These are phyloP conservation scores for Rhipidocladum racemiflorum DNA, from an alignment of 176 grass and related monocot genomes.

Conservation along the genomic window DNA sequence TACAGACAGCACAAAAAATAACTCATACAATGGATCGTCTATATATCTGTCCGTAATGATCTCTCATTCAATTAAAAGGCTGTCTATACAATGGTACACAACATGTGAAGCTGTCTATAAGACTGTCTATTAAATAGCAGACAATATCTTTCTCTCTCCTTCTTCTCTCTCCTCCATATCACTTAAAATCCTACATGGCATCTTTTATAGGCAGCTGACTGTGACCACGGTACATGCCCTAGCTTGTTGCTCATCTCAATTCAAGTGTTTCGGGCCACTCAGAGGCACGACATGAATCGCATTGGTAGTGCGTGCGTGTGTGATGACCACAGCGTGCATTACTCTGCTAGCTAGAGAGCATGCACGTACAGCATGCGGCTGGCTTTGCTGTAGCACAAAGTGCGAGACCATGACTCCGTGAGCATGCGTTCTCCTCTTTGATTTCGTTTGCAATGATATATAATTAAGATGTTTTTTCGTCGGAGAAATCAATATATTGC, in stretches of 20 bases:
- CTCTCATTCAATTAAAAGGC: no score
- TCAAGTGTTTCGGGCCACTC: not conserved
- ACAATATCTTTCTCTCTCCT: no score
- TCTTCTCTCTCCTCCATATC: no score
- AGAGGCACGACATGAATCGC: not conserved
- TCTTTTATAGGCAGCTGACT: no score
- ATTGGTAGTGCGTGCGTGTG: not conserved
- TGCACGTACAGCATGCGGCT: not conserved
- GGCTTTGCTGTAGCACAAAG: not conserved
- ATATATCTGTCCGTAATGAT: no score
- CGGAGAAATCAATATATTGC: not conserved
- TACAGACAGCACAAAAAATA: no score
- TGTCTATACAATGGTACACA: no score
- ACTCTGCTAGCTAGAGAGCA: not conserved
- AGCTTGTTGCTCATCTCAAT: not conserved
- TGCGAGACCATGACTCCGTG: not conserved
- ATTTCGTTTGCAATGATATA: not conserved
- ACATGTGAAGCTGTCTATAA: no score
- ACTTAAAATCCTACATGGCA: no score
- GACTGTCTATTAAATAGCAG: no score
- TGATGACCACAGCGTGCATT: not conserved
- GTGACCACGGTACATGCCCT: no score
- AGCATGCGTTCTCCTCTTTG: not conserved
- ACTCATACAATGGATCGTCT: no score
- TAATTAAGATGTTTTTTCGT: not conserved